Evolutionary conservation across 2,329 filamentous ascomycete species (phyloP).

Genomic region (Neonectria punicea): DNA sequence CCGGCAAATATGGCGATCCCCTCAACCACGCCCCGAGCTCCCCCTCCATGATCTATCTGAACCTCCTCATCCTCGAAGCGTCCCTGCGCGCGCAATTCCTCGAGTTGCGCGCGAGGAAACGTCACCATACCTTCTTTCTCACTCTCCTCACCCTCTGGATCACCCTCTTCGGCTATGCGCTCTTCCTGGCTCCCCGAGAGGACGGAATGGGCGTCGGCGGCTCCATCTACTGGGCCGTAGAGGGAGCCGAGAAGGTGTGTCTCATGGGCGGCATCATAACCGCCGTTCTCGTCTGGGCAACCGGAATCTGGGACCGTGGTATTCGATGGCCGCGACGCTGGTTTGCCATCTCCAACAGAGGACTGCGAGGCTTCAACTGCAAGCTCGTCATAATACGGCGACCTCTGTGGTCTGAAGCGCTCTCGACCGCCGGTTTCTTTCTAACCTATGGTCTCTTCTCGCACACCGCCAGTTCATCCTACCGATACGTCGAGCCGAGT

Average conservation of each 20-base stretch:
- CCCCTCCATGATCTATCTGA: conserved; percentile 96
- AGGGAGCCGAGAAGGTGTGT: conserved; percentile 89
- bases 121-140: conserved; percentile 94
- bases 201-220: conserved; percentile 92
- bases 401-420: conserved; percentile 81
- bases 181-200: conserved; percentile 95
- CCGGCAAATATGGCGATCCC: conserved; percentile 70
- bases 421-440: conserved; percentile 79
- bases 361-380: conserved; percentile 91
- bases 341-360: conserved; percentile 89
- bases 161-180: conserved; percentile 84
- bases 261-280: conserved; percentile 93
- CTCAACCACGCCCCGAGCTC: conserved; percentile 86
- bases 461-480: conserved; percentile 73
- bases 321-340: conserved; percentile 94
- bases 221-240: conserved; percentile 95
- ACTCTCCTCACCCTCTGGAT: conserved; percentile 84
- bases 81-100: conserved; percentile 94
- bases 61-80: conserved; percentile 95
- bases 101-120: conserved; percentile 84
- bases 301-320: conserved; percentile 95
- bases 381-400: conserved; percentile 92
- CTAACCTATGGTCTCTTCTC: conserved; percentile 81
- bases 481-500: conserved; percentile 78
- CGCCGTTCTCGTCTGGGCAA: conserved; percentile 88